phyloP scores from a whole-genome alignment of 2,329 filamentous ascomycete genomes.

The Neonectria neomacrospora region DNA sequence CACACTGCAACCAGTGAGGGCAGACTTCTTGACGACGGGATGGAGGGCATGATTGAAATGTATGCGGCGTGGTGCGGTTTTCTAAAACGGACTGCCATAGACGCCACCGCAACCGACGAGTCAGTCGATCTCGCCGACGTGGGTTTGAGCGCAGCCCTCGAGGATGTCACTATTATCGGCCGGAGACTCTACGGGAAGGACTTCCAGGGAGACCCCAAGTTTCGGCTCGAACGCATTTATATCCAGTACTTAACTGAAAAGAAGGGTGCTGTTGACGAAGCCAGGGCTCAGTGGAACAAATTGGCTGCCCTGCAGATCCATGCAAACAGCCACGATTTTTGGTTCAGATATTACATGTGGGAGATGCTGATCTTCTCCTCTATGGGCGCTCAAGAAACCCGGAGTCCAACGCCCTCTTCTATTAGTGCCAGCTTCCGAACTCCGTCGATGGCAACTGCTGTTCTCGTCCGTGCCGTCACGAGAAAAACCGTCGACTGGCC shows the following conservation, averaged over 20 bases:
- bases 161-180: slow-evolving; percentile 84
- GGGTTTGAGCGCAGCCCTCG: slow-evolving; percentile 84
- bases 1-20: slow-evolving; percentile 89
- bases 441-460: slow-evolving; percentile 79
- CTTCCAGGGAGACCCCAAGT: slow-evolving; percentile 88
- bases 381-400: slow-evolving; percentile 54
- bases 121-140: slow-evolving; percentile 91
- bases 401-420: slow-evolving; percentile 63
- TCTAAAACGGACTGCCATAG: slow-evolving; percentile 85
- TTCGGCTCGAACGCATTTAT: slow-evolving; percentile 88
- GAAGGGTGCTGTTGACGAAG: slow-evolving; percentile 79
- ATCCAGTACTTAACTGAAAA: slow-evolving; percentile 92
- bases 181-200: slow-evolving; percentile 77
- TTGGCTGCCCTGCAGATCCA: slow-evolving; percentile 72
- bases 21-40: slow-evolving; percentile 83
- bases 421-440: slow-evolving; percentile 63
- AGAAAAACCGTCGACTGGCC: slow-evolving; percentile 77
- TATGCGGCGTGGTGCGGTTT: slow-evolving; percentile 96
- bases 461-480: slow-evolving; percentile 77
- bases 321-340: slow-evolving; percentile 88
- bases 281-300: slow-evolving; percentile 80
- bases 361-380: slow-evolving; percentile 77
- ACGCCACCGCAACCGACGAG: slow-evolving; percentile 78
- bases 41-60: slow-evolving; percentile 89
- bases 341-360: slow-evolving; percentile 92